These are phyloP conservation scores for Paracoccidioides brasiliensis DNA, from an alignment of 2,329 filamentous ascomycete genomes.

Conservation along the genomic window DNA sequence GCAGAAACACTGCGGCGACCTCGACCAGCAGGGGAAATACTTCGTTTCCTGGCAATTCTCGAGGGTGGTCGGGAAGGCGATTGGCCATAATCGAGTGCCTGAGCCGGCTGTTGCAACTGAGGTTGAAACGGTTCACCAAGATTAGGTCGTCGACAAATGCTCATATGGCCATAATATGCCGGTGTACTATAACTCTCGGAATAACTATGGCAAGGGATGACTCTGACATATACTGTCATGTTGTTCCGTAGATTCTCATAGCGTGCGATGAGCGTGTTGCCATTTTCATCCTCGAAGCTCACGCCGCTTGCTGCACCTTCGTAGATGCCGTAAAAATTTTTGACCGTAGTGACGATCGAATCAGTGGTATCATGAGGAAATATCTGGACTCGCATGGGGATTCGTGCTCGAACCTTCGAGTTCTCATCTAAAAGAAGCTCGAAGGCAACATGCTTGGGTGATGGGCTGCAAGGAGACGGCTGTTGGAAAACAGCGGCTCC, in stretches of 20 bases:
- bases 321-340: slow-evolving; percentile 97
- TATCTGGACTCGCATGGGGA: slow-evolving; percentile 64
- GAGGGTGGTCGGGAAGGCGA: slow-evolving; percentile 56
- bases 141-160: slow-evolving; percentile 44
- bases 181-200: slow-evolving; percentile 31
- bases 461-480: slow-evolving; percentile 25
- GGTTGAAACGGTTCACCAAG: slow-evolving; percentile 53
- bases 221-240: slow-evolving; percentile 86
- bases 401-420: slow-evolving; percentile 45
- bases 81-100: slow-evolving; percentile 43
- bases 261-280: slow-evolving; percentile 81
- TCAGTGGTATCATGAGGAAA: slow-evolving; percentile 93
- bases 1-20: slow-evolving; percentile 68
- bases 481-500: slow-evolving; percentile 20
- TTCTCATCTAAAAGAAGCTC: slow-evolving; percentile 47
- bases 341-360: slow-evolving; percentile 94
- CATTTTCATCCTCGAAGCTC: slow-evolving; percentile 84
- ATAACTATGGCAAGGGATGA: slow-evolving; percentile 50
- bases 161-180: slow-evolving; percentile 34
- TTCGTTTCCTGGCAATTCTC: slow-evolving; percentile 60
- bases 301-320: slow-evolving; percentile 68
- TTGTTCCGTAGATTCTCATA: slow-evolving; percentile 92
- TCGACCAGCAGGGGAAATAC: slow-evolving; percentile 58
- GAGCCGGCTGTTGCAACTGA: slow-evolving; percentile 42
- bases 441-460: slow-evolving; percentile 50